Evolutionary conservation across 208 protist species (phyloP), one percentile per base, ranked within the genome.

Genomic region (Herpetomonas samuelpessoai): DNA sequence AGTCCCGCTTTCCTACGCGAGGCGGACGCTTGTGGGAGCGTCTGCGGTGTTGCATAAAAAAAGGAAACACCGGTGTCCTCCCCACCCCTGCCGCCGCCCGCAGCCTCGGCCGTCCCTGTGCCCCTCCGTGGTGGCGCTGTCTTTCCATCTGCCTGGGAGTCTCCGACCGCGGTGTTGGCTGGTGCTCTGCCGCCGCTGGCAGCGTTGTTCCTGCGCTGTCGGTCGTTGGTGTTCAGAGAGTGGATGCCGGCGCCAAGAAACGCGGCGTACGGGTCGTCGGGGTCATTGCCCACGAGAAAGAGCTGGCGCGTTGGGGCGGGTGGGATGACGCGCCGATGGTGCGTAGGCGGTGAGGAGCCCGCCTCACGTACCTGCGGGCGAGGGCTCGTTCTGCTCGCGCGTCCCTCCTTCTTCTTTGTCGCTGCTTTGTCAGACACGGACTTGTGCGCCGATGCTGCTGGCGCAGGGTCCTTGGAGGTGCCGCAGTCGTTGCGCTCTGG

Each of bases 261-360:
- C 27, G 52, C 38, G 27, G 35, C 35, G 14, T 18, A 41, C 14
- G 35, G 35, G 35, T 41, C 35, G 35, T 41, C 35, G 35, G 35
- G 35, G 24, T 51, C 46, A n/a, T 26, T 26, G 24, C 46, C 22
- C 10, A 77, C 62, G 7, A 81, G 50, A 30, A 77, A 81, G 14
- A 81, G 61, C 57, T 81, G 75, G 9, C 75, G 75, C n/a, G 68
- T 51, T 30, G 75, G 75, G 0, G 75, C 39, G 0, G 47, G 22
- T 1, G 75, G 75, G 10, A 81, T 81, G 35, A 22, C 54, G n/a
- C 64, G 70, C 18, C 45, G 67, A n/a, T n/a, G 51, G 44, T 19
- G 44, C 24, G 41, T 19, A 2, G 50, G 21, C 35, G 27, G 27
- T n/a, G 21, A 30, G 1, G 19, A 45, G 24, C 27, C 30, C 16